Evolutionary conservation across 1,139 yeast species (phyloP), one percentile per base, ranked within the genome.

Genomic region (Geotrichum aggregatum): DNA sequence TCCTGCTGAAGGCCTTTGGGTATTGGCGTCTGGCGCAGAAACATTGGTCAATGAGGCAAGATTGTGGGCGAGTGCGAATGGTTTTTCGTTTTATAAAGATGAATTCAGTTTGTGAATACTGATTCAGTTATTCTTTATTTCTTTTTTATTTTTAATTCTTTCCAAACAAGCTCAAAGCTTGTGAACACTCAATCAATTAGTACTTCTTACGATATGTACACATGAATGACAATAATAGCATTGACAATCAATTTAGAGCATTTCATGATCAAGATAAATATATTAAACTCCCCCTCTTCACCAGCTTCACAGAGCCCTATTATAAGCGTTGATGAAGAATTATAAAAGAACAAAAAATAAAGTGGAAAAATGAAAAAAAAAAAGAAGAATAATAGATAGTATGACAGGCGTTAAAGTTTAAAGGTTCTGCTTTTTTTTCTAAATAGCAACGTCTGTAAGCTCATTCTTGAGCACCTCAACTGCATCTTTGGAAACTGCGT

Each of bases 11-110:
- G 80, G 82, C 47, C 82, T 84, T 1, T 88, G 95, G 95, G 95
- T 91, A 3, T 74, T 89, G 33, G 85, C 92, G 2, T 95, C 96
- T 1, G 98, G 98, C 0, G 95, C 96, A 0, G 76, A 74, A 41
- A 84, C 84, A 1, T 72, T 91, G 52, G 94, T 88, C 6, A 76
- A 80, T 54, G 87, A 87, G 55, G 87, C 91, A 2, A 77, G 81
- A 60, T 70, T 80, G 30, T 91, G 96, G 96, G 91, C 96, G 0
- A 74, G 76, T 21, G 87, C 84, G 61, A 86, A 89, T 65, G 94
- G 94, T 0, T 78, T 91, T 56, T 80, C 83, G 59, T 91, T 85
- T 65, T 95, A 87, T 65, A 89, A 85, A 58, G 98, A 91, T 63
- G 84, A 91, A 34, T 91, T 87, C 66, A 78, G 84, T 56, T 76